phyloP scores from a whole-genome alignment of 768 basidiomycete genomes.

The Leccinum sublutescens region DNA sequence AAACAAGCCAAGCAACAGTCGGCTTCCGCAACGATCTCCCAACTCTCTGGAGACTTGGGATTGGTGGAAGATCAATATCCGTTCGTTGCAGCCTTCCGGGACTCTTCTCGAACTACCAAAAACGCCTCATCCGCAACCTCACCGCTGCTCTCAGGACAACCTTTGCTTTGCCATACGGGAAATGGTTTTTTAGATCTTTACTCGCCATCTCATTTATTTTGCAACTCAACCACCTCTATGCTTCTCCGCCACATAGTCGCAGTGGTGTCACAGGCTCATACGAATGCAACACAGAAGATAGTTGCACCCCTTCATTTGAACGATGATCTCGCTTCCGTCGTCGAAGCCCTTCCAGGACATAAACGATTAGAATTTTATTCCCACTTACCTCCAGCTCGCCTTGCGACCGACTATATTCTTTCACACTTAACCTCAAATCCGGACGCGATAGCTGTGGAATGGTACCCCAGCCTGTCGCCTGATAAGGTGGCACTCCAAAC shows the following conservation, averaged over 20 bases:
- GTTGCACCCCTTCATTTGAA: conserved; percentile 7
- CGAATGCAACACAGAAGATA: conserved; percentile 11
- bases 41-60: not conserved
- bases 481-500: not conserved
- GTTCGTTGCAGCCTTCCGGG: conserved; percentile 17
- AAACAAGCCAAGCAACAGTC: not conserved
- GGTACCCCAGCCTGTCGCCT: conserved; percentile 20
- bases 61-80: conserved; percentile 5
- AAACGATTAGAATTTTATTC: conserved; percentile 10
- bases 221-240: conserved; percentile 9
- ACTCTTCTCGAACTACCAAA: conserved; percentile 2
- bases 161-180: conserved; percentile 10
- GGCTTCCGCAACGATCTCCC: not conserved
- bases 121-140: not conserved
- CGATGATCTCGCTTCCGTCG: conserved; percentile 15
- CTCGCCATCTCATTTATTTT: conserved; percentile 13
- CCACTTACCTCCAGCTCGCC: conserved; percentile 18
- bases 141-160: not conserved
- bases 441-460: conserved; percentile 18
- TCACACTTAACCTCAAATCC: conserved; percentile 17
- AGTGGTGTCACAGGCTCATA: not conserved
- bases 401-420: conserved; percentile 27
- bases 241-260: conserved; percentile 22
- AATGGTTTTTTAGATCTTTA: conserved; percentile 14
- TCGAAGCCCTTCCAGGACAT: conserved; percentile 14